Evolutionary conservation across 148 eudicot species (phyloP).

Genomic region (Spergularia marina): DNA sequence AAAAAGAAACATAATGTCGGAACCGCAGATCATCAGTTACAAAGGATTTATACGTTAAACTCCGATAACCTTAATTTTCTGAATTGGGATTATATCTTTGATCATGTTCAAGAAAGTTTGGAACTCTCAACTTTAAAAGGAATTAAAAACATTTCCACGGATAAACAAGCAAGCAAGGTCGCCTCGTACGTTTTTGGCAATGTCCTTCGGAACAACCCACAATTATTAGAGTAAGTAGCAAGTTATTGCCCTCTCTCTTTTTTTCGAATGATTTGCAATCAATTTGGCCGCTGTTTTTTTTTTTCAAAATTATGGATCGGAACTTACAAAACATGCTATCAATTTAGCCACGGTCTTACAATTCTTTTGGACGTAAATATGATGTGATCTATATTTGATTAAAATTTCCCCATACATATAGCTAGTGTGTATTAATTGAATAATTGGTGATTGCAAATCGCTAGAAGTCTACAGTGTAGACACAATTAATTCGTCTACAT

Average conservation of each 20-base stretch:
- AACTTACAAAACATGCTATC: too few relatives aligned
- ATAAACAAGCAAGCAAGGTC: background rate
- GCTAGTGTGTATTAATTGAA: too few relatives aligned
- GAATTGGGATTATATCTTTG: background rate
- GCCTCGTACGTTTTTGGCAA: background rate
- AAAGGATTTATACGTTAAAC: background rate
- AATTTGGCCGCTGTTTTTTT: too few relatives aligned
- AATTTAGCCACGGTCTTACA: too few relatives aligned
- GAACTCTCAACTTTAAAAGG: background rate
- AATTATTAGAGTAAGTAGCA: background rate
- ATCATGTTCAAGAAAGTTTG: background rate
- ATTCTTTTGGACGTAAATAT: too few relatives aligned
- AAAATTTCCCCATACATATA: background rate
- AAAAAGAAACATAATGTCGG: too few relatives aligned
- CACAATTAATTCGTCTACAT: too few relatives aligned
- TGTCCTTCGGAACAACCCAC: background rate
- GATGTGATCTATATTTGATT: too few relatives aligned
- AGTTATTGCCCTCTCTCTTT: background rate
- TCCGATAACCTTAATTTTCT: background rate
- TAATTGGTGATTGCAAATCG: too few relatives aligned
- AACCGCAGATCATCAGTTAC: background rate
- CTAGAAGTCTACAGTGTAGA: too few relatives aligned
- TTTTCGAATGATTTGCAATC: too few relatives aligned
- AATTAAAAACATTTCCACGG: background rate
- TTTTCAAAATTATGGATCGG: too few relatives aligned